Evolutionary conservation across 2,329 filamentous ascomycete species (phyloP), one percentile per base, ranked within the genome.

Genomic region (Hypoxylon sp.): DNA sequence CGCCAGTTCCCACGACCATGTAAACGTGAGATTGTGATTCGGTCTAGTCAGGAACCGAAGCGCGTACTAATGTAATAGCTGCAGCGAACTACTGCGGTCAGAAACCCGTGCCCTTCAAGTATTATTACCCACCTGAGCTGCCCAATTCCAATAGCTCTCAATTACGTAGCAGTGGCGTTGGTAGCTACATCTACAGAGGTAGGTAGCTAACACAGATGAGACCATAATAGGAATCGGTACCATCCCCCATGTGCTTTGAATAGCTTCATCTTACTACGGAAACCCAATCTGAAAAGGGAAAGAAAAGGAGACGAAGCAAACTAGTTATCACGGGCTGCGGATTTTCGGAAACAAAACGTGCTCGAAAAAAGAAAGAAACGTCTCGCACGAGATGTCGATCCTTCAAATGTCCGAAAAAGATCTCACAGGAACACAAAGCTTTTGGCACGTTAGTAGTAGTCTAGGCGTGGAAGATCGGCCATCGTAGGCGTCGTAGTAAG

Each of bases 41-140:
- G 51, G 51, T 29, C 35, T 58, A 58, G 55, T 55, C 55, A 58
- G 55, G 55, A 58, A 58, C 55, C 23, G 38, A 34, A 47, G 34
- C 34, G n/a, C 25, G 40, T 48, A 34, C 51, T 57, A 57, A 57
- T 47, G 55, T 57, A 32, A 46, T 40, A 57, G 51, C 21, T 55
- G 55, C 55, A 58, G 46, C 38, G 23, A 36, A 29, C 55, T 55
- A 58, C 43, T 36, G 51, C 50, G 45, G 29, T 41, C 19, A 17
- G 38, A 31, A 40, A 38, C 21, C 21, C 9, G 16, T 17, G 32
- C 26, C 32, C 29, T 27, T 50, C 25, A 32, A 29, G 43, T 40
- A 44, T 44, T 30, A 32, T 50, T 40, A 36, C 19, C 46, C 47
- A 47, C 42, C 26, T n/a, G 40, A 35, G 44, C 50, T 41, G 30